A percentile compares a stretch with the other conserved stretches of the same genome.
phyloP scores from a whole-genome alignment of 495 filamentous ascomycete species.

The Podospora anserina region DNA sequence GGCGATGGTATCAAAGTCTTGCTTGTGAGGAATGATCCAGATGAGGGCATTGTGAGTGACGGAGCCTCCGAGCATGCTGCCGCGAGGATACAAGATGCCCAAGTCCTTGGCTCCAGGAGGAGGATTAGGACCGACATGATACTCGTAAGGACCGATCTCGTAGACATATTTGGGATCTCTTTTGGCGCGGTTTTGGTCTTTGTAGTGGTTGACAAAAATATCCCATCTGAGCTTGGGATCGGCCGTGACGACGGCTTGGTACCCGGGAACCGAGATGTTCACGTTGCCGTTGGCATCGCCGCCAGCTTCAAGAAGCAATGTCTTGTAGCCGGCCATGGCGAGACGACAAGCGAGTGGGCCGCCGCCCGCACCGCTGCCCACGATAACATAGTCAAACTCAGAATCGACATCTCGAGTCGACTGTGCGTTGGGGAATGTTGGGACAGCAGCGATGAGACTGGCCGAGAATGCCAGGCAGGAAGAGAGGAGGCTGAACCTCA shows the following conservation, averaged over 20 bases:
- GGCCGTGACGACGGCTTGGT: conserved; percentile 23
- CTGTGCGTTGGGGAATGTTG: conserved; percentile 5
- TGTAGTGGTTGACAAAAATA: conserved; percentile 45
- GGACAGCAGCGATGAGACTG: conserved; percentile 8
- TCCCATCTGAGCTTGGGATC: conserved; percentile 41
- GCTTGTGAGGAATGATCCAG: conserved; percentile 38
- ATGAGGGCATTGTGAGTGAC: conserved; percentile 49
- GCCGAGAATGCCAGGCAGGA: conserved; percentile 6
- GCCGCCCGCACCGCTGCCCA: conserved; percentile 63
- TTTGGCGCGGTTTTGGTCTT: conserved; percentile 32
- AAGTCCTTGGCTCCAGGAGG: conserved; percentile 41
- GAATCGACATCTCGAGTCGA: background rate
- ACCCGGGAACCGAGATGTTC: conserved; percentile 30
- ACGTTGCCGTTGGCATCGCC: conserved; percentile 45
- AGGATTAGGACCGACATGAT: conserved; percentile 37
- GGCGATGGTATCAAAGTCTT: conserved; percentile 46
- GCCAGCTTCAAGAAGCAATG: conserved; percentile 59
- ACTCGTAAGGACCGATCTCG: conserved; percentile 28
- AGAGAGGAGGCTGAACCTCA: conserved; percentile 11
- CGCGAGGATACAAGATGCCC: conserved; percentile 51
- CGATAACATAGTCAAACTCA: conserved; percentile 60
- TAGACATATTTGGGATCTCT: conserved; percentile 44
- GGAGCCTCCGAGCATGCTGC: conserved; percentile 49
- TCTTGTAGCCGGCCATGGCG: conserved; percentile 56
- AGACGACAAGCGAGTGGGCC: conserved; percentile 60